These are phyloP conservation scores for Botrytis galanthina DNA, from an alignment of 2,329 filamentous ascomycete species.

Conservation along the genomic window DNA sequence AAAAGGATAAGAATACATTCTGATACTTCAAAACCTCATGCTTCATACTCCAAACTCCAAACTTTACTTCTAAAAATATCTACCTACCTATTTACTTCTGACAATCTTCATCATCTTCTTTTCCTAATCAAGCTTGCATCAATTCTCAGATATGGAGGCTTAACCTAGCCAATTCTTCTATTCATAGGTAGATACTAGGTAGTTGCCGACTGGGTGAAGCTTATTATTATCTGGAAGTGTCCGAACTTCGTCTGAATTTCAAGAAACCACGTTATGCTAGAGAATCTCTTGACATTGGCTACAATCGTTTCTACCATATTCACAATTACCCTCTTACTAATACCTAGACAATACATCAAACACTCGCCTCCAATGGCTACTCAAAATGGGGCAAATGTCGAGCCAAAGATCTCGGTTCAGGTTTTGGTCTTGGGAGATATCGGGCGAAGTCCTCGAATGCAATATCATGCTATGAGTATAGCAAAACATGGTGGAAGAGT, in stretches of 20 bases:
- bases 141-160: constrained; percentile 4
- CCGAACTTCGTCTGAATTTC: background rate
- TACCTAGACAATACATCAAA: constrained; percentile 42
- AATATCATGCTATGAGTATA: constrained; percentile 94
- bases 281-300: constrained; percentile 34
- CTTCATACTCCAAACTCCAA: background rate
- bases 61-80: background rate
- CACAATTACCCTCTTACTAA: constrained; percentile 37
- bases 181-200: constrained; percentile 11
- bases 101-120: background rate
- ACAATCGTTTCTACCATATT: constrained; percentile 38
- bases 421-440: constrained; percentile 93
- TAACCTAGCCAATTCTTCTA: background rate
- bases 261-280: constrained; percentile 33
- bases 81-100: background rate
- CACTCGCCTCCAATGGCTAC: constrained; percentile 37
- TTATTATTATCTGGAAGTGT: background rate
- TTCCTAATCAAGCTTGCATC: background rate
- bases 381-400: constrained; percentile 30
- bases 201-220: background rate
- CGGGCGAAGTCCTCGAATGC: constrained; percentile 94
- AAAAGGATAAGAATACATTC: background rate
- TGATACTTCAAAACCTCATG: background rate
- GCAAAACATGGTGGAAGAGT: constrained; percentile 78
- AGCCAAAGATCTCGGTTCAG: constrained; percentile 58